Percentiles rank a stretch among this genome's conserved stretches.
These are phyloP conservation scores for Vitis labrusca DNA, from an alignment of 164 flowering plant genomes.

Conservation along the genomic window DNA sequence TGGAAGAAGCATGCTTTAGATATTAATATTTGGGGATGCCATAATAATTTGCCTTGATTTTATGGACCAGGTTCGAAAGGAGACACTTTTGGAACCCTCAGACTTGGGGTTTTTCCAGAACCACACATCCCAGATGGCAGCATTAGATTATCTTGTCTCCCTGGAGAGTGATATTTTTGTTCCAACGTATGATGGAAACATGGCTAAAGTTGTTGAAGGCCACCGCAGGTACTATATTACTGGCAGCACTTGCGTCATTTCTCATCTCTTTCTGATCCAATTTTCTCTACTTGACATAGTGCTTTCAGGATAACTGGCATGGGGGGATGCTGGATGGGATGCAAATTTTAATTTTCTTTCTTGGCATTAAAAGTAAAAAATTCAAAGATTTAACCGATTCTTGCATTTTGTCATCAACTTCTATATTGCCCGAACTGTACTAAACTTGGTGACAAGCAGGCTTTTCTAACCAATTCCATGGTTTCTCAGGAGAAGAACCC, in stretches of 20 bases:
- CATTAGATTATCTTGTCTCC: constrained; percentile 57
- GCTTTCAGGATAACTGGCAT: background rate
- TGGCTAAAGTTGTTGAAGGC: constrained; percentile 75
- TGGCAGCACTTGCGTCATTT: background rate
- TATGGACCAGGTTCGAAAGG: constrained; percentile 51
- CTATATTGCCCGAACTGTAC: too few relatives aligned
- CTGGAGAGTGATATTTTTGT: constrained; percentile 59
- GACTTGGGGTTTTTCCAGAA: constrained; percentile 46
- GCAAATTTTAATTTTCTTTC: too few relatives aligned
- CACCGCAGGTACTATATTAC: constrained; percentile 45
- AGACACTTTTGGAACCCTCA: constrained; percentile 46
- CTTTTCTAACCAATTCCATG: too few relatives aligned
- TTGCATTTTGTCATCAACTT: too few relatives aligned
- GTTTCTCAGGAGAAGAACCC: too few relatives aligned
- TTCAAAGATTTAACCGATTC: too few relatives aligned
- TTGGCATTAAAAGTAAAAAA: too few relatives aligned
- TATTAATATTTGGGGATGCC: background rate
- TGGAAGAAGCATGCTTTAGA: background rate
- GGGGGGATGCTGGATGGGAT: too few relatives aligned
- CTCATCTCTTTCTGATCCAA: background rate
- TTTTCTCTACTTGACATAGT: background rate
- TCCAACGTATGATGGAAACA: constrained; percentile 68
- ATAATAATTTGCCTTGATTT: constrained; percentile 2
- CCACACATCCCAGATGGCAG: constrained; percentile 69
- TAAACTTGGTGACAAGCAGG: too few relatives aligned